Percentiles rank a stretch among this genome's conserved stretches.
Conservation (phyloP, 306 rosid species). For the Cucumis cinereus region DNA sequence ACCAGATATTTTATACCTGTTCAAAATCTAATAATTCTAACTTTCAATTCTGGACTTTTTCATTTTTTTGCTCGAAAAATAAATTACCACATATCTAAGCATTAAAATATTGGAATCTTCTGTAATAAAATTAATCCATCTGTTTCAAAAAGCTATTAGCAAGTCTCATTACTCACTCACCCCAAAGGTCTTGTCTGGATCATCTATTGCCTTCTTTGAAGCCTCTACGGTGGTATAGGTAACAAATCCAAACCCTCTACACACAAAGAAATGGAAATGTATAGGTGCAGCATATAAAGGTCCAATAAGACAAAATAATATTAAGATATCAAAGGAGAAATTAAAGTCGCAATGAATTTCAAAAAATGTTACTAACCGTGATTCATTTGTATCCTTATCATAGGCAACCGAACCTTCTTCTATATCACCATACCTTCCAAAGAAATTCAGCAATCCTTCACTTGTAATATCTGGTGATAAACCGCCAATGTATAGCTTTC, state of each 20-base stretch:
- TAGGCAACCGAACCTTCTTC: slow-evolving; percentile 88
- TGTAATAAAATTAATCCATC: neutral
- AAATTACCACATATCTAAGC: neutral
- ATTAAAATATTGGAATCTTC: neutral
- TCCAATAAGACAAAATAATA: neutral
- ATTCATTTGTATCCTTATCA: slow-evolving; percentile 60
- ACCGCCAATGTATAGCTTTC: slow-evolving; percentile 75
- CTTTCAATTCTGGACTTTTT: neutral
- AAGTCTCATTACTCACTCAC: slow-evolving; percentile 25
- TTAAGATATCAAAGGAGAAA: neutral
- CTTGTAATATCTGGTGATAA: slow-evolving; percentile 61
- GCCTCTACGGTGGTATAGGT: slow-evolving; percentile 56
- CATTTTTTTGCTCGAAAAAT: neutral
- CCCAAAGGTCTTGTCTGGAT: slow-evolving; percentile 52
- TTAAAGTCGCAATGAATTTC: neutral
- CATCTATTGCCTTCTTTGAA: slow-evolving; percentile 69
- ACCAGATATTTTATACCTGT: neutral
- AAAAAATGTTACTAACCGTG: slow-evolving; percentile 28
- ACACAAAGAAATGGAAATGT: slow-evolving; percentile 11
- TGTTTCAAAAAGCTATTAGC: neutral
- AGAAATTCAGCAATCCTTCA: slow-evolving; percentile 48
- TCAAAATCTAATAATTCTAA: neutral
- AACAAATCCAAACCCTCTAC: slow-evolving; percentile 74
- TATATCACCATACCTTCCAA: slow-evolving; percentile 54
- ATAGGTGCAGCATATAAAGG: neutral